Evolutionary conservation across 257 asterid genomes (phyloP), one percentile per base, ranked within the genome.

Genomic region (Verbascum thapsus): DNA sequence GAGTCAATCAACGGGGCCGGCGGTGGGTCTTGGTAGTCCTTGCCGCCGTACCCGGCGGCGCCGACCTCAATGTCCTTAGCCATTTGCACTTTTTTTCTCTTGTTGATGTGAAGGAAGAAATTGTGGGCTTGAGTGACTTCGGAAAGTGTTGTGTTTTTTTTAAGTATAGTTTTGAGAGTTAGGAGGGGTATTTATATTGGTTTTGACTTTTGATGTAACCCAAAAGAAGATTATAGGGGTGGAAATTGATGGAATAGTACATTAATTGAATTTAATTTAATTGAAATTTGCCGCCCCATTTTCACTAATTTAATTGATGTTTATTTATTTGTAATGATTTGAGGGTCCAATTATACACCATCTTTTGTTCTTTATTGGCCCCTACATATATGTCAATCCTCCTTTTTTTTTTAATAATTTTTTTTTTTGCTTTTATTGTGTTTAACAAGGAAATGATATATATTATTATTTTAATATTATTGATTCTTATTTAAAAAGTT

Each of bases 21-120:
- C 1, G 91, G 91, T 5, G 95, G 95, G 56, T 87, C 95, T 0
- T 84, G 83, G 72, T 84, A 87, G 64, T 87, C 95, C 64, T 80
- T 84, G 17, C 60, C 69, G 34, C 74, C 75, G 60, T 80, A 82
- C 4, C 76, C 88, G 35, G 67, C 12, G 53, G 75, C 70, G 0
- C 78, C 87, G 13, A 49, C 87, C 61, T 82, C 92, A 0, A 75
- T 22, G 19, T 87, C 91, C 56, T 87, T 87, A 0, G 61, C 73
- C 95, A 87, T 84, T 53, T 53, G 54, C 37, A 13, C 41, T 18
- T 1, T 22, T 12, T 17, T 16, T 9, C 35, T 10, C 44, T 45
- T 16, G 16, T 32, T 19, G 26, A 37, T 11, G 38, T 51, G 22
- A 18, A 22, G 3, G 65, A 26, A 8, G 41, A 12, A 15, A 53